A percentile compares a stretch with the other conserved stretches of the same genome.
phyloP scores from a whole-genome alignment of 1,284 basidiomycete species.

The Amylostereum areolatum region DNA sequence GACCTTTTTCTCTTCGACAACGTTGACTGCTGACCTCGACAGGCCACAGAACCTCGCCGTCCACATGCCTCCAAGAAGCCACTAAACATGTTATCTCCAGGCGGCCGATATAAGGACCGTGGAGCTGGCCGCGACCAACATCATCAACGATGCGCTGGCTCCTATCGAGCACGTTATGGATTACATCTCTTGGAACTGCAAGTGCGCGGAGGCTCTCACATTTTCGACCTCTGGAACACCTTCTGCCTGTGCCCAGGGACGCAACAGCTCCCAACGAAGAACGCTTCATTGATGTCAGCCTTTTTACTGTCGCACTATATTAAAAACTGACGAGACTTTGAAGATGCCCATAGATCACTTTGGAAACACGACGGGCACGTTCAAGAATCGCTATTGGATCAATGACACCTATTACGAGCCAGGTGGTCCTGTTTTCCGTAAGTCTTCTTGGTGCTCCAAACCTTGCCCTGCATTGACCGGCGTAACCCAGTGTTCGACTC shows the following conservation, averaged over 20 bases:
- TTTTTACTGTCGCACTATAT: neutral
- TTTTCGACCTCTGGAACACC: neutral
- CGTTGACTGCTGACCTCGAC: too few species aligned
- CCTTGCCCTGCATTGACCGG: neutral
- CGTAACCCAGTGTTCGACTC: slow-evolving; percentile 39
- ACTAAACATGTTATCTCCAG: too few species aligned
- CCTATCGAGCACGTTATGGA: too few species aligned
- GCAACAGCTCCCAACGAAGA: slow-evolving; percentile 11
- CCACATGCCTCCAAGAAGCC: too few species aligned
- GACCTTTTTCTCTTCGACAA: too few species aligned
- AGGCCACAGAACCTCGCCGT: too few species aligned
- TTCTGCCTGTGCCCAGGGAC: neutral
- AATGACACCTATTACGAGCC: slow-evolving; percentile 47
- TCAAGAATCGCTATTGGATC: slow-evolving; percentile 48
- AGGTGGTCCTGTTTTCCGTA: slow-evolving; percentile 44
- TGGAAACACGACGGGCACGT: slow-evolving; percentile 26
- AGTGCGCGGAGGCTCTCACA: neutral
- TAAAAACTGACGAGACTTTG: neutral
- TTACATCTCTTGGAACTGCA: neutral
- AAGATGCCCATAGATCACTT: slow-evolving; percentile 42
- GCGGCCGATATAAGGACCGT: too few species aligned
- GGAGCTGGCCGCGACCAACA: too few species aligned
- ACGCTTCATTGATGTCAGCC: slow-evolving; percentile 22
- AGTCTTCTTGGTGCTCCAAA: slow-evolving; percentile 5
- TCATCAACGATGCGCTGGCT: too few species aligned